Evolutionary conservation across 352 stramenopile species (phyloP), one percentile per base, ranked within the genome.

Genomic region (Phytophthora rubi): DNA sequence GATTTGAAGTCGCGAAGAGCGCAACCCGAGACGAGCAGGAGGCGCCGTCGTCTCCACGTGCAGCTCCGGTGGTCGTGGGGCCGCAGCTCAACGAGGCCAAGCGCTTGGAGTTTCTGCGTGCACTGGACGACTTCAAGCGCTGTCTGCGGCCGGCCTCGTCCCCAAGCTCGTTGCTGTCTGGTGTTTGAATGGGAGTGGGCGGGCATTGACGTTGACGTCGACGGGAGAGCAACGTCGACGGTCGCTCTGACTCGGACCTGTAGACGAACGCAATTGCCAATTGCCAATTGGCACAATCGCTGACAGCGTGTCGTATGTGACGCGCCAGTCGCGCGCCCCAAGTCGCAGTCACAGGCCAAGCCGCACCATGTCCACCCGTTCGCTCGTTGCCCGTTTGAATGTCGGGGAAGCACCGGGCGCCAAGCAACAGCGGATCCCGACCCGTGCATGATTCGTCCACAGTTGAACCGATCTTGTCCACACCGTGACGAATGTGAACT

Each of bases 81-180:
- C 53, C 59, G 49, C 69, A 35, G 26, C 45, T 71, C 13, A 56
- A 72, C 48, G 30, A 59, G 23, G 26, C 49, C 13, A 80, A 83
- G 48, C 77, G 81, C 21, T 48, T 69, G 12, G 80, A 87, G 66
- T 88, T 88, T 61, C 61, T 80, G 0, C 60, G 65, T 4, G 80
- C 82, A 6, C 59, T 90, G 21, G 56, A 70, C 59, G 78, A 86
- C 53, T 87, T 88, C 59, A 79, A 79, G 48, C 68, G 68, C 51
- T 90, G 73, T n/a, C 57, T 90, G n/a, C 70, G 52, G 2, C 66
- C 60, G 10, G 15, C 35, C 35, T 42, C 35, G 4, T 42, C 35
- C 4, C 35, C 35, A 3, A 42, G 35, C 35, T 42, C 35, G 35
- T 4, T 42, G 35, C 10, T 42, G 35, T 42, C 35, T 42, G 35